phyloP scores from a whole-genome alignment of 345 rosid genomes.

The Populus alba region DNA sequence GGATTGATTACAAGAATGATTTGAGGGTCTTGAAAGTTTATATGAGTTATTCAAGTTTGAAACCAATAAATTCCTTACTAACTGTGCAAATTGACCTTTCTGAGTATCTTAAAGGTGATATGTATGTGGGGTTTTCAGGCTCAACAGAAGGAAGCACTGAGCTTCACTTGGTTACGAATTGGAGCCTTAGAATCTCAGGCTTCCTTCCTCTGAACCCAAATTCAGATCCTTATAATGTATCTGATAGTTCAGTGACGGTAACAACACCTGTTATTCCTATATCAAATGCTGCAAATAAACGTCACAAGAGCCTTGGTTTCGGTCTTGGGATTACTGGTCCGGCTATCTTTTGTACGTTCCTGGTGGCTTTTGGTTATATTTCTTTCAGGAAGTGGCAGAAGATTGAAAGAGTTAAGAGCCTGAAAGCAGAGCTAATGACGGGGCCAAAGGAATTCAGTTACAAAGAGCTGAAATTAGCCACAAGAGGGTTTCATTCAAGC shows the following conservation, averaged over 20 bases:
- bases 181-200: slow-evolving; percentile 76
- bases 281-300: slow-evolving; percentile 37
- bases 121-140: slow-evolving; percentile 84
- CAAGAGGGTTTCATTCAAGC: slow-evolving; percentile 78
- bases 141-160: slow-evolving; percentile 97
- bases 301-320: slow-evolving; percentile 50
- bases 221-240: slow-evolving; percentile 65
- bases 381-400: slow-evolving; percentile 60
- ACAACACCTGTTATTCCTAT: slow-evolving; percentile 33
- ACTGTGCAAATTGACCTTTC: slow-evolving; percentile 63
- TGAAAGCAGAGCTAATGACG: slow-evolving; percentile 62
- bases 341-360: slow-evolving; percentile 59
- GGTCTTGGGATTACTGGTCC: slow-evolving; percentile 80
- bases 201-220: slow-evolving; percentile 55
- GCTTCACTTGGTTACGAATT: slow-evolving; percentile 63
- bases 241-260: slow-evolving; percentile 53
- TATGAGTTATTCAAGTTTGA: slow-evolving; percentile 55
- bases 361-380: slow-evolving; percentile 58
- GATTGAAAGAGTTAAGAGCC: slow-evolving; percentile 45
- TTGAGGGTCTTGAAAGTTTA: slow-evolving; percentile 53
- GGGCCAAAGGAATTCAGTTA: slow-evolving; percentile 73
- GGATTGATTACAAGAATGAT: slow-evolving; percentile 91
- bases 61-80: slow-evolving; percentile 58
- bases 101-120: slow-evolving; percentile 45
- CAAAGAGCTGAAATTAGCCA: slow-evolving; percentile 68